Evolutionary conservation across 805 yeast genomes (phyloP), one percentile per base, ranked within the genome.

Genomic region (Yamadazyma phyllophila): DNA sequence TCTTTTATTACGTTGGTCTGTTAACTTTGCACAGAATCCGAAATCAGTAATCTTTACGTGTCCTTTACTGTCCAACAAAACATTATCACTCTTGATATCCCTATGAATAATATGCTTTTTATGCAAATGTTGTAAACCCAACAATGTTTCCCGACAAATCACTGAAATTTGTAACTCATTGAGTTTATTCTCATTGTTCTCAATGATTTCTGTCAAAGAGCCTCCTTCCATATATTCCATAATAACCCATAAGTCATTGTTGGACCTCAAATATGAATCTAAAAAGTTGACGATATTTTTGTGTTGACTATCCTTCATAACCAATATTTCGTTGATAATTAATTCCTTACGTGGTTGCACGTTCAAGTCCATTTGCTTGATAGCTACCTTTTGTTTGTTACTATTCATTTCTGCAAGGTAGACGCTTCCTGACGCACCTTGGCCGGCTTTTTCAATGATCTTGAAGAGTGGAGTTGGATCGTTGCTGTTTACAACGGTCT

Each of bases 141-240:
- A 83, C 20, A 91, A 79, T 0, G 97, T 89, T 62, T 94, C 99
- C 48, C 78, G 74, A 65, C 97, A 92, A 43, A 94, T 89, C 3
- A 91, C 81, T 2, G 97, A 88, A 53, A 95, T 94, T 67, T 95
- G 99, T 42, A 82, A 79, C 65, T 94, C 99, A 13, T 79, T 77
- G 55, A 94, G 68, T 39, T 79, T 76, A 52, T 57, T 64, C 44
- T 82, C 83, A 62, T 91, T 91, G 66, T 90, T 88, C 46, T 90
- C 96, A 59, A 95, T 91, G 34, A 95, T 88, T 68, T 94, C 99
- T 0, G 98, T 94, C 55, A 94, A 72, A 4, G 97, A 87, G 1
- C 99, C 99, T 44, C 99, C 99, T 69, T 95, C 97, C 99, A 94
- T 94, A 63, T 83, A 95, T 66, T 94, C 99, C 99, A 94, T 94